These are phyloP conservation scores for Aureobasidium sp. DNA, from an alignment of 2,329 filamentous ascomycete genomes.

Conservation along the genomic window DNA sequence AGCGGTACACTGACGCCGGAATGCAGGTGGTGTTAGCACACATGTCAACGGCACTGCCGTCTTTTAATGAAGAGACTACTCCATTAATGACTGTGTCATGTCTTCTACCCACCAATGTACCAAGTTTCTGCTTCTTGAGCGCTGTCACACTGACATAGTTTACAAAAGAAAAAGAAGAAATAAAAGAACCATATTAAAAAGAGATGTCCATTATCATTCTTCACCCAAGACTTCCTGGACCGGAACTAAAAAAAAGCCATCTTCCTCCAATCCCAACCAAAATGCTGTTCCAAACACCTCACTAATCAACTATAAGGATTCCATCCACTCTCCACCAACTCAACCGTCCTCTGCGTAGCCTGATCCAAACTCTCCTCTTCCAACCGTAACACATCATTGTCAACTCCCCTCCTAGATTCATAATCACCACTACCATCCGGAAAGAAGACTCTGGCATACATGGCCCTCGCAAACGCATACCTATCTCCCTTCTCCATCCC, in stretches of 20 bases:
- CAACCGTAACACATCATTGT: slow-evolving; percentile 22
- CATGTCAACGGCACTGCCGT: slow-evolving; percentile 40
- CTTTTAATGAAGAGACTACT: slow-evolving; percentile 21
- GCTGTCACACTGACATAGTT: no score
- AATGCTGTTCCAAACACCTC: no score
- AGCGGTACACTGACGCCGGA: slow-evolving; percentile 11
- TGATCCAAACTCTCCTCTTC: slow-evolving; percentile 24
- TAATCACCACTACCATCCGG: slow-evolving; percentile 26
- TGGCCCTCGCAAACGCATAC: slow-evolving; percentile 41
- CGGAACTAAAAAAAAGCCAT: no score
- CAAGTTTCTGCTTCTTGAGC: no score
- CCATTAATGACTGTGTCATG: no score
- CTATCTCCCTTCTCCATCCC: slow-evolving; percentile 37
- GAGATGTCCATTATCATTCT: no score
- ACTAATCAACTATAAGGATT: no score
- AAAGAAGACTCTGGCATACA: slow-evolving; percentile 52
- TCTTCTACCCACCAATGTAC: no score
- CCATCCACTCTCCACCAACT: slow-evolving; percentile 5
- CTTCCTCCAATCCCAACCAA: no score
- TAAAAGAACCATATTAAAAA: no score
- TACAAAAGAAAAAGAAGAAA: no score
- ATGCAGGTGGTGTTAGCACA: slow-evolving; percentile 34
- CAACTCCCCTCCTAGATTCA: slow-evolving; percentile 28
- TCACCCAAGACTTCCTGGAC: no score
- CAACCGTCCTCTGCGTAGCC: slow-evolving; percentile 18